phyloP scores from a whole-genome alignment of 495 filamentous ascomycete genomes.

The Hypoxylon subgilvum region DNA sequence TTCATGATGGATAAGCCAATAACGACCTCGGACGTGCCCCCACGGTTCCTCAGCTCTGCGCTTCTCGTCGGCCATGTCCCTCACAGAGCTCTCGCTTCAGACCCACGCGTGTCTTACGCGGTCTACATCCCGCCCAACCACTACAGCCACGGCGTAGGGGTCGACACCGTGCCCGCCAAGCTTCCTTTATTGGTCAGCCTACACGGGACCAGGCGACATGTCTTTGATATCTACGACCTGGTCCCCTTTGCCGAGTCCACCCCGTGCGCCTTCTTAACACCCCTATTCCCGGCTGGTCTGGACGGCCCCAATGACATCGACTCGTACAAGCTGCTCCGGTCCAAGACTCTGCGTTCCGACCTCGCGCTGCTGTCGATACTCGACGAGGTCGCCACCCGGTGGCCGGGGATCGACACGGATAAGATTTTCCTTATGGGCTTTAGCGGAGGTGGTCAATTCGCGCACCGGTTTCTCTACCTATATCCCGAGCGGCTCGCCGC shows the following conservation, averaged over 20 bases:
- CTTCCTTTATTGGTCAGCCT: constrained; percentile 36
- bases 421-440: constrained; percentile 41
- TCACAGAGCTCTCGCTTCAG: constrained; percentile 22
- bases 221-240: constrained; percentile 23
- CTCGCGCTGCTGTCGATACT: constrained; percentile 32
- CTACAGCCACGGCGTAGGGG: constrained; percentile 20
- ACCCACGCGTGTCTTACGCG: constrained; percentile 38
- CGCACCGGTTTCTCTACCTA: constrained; percentile 40
- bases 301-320: constrained; percentile 36
- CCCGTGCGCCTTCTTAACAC: constrained; percentile 31
- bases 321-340: constrained; percentile 33
- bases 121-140: constrained; percentile 33
- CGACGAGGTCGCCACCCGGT: constrained; percentile 33
- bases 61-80: constrained; percentile 34
- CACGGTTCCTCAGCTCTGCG: constrained; percentile 25
- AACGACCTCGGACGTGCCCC: constrained; percentile 28
- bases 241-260: constrained; percentile 32
- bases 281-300: constrained; percentile 35
- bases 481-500: constrained; percentile 37
- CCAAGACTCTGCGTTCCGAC: constrained; percentile 30
- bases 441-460: constrained; percentile 42
- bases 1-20: constrained; percentile 23
- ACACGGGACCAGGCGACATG: constrained; percentile 34
- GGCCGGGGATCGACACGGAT: constrained; percentile 37
- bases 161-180: constrained; percentile 12